A percentile compares a stretch with the other conserved stretches of the same genome.
Evolutionary conservation across 306 rosid species (phyloP).

Genomic region (Cucurbita pepo): DNA sequence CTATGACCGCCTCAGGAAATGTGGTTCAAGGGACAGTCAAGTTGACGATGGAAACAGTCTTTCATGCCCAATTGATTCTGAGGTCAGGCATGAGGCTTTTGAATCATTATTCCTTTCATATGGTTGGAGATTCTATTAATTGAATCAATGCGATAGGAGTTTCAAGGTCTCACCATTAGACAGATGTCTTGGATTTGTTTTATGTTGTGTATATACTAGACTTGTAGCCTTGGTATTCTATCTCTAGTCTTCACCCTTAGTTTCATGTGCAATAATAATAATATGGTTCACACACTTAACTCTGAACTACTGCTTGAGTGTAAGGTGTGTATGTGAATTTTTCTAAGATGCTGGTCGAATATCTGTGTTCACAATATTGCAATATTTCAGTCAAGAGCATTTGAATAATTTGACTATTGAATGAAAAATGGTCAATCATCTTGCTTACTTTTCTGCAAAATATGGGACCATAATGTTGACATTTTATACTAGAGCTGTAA

Average conservation of each 20-base stretch:
- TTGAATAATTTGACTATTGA: not conserved
- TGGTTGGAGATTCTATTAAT: not conserved
- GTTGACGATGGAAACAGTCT: slow-evolving; percentile 18
- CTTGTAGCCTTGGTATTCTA: not conserved
- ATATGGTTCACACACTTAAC: not conserved
- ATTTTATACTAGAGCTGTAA: not conserved
- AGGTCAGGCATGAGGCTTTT: slow-evolving; percentile 41
- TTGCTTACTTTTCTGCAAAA: not conserved
- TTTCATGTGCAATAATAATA: not conserved
- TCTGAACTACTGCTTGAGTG: not conserved
- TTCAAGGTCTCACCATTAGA: not conserved
- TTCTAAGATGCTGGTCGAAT: not conserved
- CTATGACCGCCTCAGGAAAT: slow-evolving; percentile 13
- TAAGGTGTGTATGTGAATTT: not conserved
- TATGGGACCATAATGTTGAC: not conserved
- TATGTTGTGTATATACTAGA: not conserved
- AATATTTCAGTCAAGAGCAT: not conserved
- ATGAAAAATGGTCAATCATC: not conserved
- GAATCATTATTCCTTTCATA: not conserved
- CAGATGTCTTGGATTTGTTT: not conserved
- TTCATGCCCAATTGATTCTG: slow-evolving; percentile 16
- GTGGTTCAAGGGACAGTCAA: slow-evolving; percentile 16
- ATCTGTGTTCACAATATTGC: not conserved
- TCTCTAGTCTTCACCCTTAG: not conserved
- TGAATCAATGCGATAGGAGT: not conserved